phyloP scores from a whole-genome alignment of 139 green algal species.

The Haematococcus sp. region DNA sequence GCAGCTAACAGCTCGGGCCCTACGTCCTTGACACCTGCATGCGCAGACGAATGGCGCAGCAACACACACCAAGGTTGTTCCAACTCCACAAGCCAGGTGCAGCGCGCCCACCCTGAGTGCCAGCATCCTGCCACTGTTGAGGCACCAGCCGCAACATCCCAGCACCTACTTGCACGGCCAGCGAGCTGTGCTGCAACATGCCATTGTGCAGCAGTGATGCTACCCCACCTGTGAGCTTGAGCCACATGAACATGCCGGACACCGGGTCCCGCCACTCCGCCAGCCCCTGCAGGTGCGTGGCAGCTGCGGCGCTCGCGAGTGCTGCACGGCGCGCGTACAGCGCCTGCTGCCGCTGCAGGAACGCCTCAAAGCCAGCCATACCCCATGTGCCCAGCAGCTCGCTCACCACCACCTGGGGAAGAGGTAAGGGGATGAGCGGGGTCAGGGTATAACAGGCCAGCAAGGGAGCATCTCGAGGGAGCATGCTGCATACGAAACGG shows the following conservation, averaged over 20 bases:
- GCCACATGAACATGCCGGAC: conserved; percentile 39
- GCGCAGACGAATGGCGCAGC: neutral
- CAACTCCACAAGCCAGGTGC: too few species aligned
- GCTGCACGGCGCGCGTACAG: conserved; percentile 21
- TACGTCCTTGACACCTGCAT: conserved; percentile 16
- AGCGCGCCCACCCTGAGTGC: too few species aligned
- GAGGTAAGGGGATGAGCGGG: neutral
- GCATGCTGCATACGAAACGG: too few species aligned
- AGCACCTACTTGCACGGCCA: too few species aligned
- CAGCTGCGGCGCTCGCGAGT: neutral
- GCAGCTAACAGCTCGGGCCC: conserved; percentile 3
- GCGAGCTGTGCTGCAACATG: too few species aligned
- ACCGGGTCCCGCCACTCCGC: neutral
- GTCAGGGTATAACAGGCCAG: too few species aligned
- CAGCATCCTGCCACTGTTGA: too few species aligned
- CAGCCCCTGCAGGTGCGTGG: conserved; percentile 13
- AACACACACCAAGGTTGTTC: neutral
- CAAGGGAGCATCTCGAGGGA: neutral
- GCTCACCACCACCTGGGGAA: conserved; percentile 24
- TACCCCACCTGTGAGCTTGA: conserved; percentile 14
- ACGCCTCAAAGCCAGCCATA: conserved; percentile 9
- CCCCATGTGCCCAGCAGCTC: conserved; percentile 28
- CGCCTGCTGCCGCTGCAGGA: conserved; percentile 21
- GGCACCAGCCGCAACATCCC: too few species aligned
- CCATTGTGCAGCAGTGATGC: too few species aligned